phyloP scores from a whole-genome alignment of 139 green algal species.

The Tetradesmus lagerheimii region DNA sequence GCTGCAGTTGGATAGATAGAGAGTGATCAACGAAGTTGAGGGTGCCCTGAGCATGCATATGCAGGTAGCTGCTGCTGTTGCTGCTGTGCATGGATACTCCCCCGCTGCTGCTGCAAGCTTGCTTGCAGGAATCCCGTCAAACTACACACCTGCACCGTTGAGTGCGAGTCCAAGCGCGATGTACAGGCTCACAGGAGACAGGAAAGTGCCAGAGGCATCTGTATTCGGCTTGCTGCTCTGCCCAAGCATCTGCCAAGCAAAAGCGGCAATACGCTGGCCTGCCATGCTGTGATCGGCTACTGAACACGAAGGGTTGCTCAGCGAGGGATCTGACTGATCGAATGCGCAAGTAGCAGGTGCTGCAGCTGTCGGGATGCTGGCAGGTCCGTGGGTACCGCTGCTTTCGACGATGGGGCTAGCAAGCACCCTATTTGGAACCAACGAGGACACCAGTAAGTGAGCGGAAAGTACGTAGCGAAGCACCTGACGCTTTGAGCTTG shows the following conservation, averaged over 20 bases:
- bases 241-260: slow-evolving; percentile 23
- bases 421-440: neutral
- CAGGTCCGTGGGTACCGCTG: neutral
- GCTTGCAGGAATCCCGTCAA: neutral
- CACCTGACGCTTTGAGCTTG: neutral
- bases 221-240: neutral
- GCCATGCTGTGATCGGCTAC: neutral
- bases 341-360: neutral
- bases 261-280: neutral
- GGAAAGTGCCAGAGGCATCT: neutral
- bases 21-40: no score
- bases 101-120: no score
- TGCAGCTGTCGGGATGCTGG: neutral
- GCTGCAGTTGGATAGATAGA: no score
- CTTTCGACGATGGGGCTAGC: neutral
- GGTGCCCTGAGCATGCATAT: neutral
- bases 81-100: neutral
- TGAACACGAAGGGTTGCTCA: neutral
- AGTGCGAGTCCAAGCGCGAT: slow-evolving; percentile 15
- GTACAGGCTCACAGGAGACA: slow-evolving; percentile 32
- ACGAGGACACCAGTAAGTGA: neutral
- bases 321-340: neutral
- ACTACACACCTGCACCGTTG: neutral
- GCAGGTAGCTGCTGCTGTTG: neutral
- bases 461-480: neutral